Conservation (phyloP, 140 eudicot species). For the Stevia rebaudiana region DNA sequence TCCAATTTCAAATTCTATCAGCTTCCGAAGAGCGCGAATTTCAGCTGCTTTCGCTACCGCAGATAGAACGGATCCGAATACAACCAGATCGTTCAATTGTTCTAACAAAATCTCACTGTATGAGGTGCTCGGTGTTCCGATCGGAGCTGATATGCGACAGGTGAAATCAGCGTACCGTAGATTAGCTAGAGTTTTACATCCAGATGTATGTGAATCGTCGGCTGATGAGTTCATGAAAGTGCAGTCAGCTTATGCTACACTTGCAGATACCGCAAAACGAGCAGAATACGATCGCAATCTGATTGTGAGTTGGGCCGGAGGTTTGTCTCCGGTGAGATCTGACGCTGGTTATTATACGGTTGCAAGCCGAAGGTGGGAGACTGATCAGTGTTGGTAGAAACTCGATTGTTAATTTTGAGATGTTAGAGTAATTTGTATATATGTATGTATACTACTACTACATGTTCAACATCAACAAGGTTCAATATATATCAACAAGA, state of each 20-base stretch:
- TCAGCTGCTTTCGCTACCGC: constrained; percentile 40
- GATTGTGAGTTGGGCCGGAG: constrained; percentile 20
- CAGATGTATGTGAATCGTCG: constrained; percentile 54
- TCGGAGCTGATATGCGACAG: constrained; percentile 51
- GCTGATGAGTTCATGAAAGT: constrained; percentile 53
- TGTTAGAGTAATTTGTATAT: too few relatives aligned
- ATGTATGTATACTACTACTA: too few relatives aligned
- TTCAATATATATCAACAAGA: too few relatives aligned
- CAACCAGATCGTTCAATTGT: not conserved
- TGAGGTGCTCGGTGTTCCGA: constrained; percentile 53
- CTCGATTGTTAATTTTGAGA: too few relatives aligned
- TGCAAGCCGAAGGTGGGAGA: constrained; percentile 69
- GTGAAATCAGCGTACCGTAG: constrained; percentile 64
- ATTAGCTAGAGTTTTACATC: constrained; percentile 64
- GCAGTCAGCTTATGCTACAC: constrained; percentile 57
- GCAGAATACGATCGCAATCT: constrained; percentile 57
- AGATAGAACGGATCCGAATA: constrained; percentile 9
- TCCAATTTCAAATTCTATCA: too few relatives aligned
- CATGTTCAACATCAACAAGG: too few relatives aligned
- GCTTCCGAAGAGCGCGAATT: too few relatives aligned
- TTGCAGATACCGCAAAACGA: constrained; percentile 58
- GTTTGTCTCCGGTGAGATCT: constrained; percentile 15
- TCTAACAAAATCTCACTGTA: constrained; percentile 40
- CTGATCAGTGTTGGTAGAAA: constrained; percentile 83
- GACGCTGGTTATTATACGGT: not conserved